A percentile compares a stretch with the other conserved stretches of the same genome.
phyloP scores from a whole-genome alignment of 805 yeast genomes.

The Phaffomyces opuntiae region DNA sequence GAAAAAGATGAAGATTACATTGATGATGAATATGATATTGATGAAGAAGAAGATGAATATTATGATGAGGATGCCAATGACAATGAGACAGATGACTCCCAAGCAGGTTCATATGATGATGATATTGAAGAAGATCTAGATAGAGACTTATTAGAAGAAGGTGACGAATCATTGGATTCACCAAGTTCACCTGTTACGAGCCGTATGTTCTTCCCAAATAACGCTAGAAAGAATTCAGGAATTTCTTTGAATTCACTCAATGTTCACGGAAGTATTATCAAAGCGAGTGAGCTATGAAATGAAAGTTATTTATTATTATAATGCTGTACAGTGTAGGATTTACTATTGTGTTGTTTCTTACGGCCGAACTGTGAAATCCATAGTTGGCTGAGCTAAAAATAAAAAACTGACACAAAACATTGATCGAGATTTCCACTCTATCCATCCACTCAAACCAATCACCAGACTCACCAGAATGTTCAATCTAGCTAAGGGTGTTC shows the following conservation, averaged over 20 bases:
- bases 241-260: slow-evolving; percentile 11
- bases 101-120: slow-evolving; percentile 10
- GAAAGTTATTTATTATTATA: not conserved
- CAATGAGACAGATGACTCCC: slow-evolving; percentile 3
- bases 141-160: slow-evolving; percentile 22
- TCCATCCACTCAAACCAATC: not conserved
- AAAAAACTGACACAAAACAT: not conserved
- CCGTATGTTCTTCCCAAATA: slow-evolving; percentile 9
- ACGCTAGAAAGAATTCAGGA: slow-evolving; percentile 10
- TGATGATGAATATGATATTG: not conserved
- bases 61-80: slow-evolving; percentile 10
- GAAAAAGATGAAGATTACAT: slow-evolving; percentile 20
- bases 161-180: slow-evolving; percentile 12
- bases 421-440: too few relatives aligned
- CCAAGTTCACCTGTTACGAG: not conserved
- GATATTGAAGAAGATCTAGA: slow-evolving; percentile 23
- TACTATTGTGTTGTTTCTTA: too few relatives aligned
- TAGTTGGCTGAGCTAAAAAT: not conserved
- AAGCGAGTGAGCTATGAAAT: slow-evolving; percentile 17
- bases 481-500: slow-evolving; percentile 16
- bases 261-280: slow-evolving; percentile 17
- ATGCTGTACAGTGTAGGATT: too few relatives aligned
- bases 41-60: slow-evolving; percentile 21
- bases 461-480: slow-evolving; percentile 1
- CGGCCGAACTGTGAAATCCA: too few relatives aligned